Evolutionary conservation across 2,329 filamentous ascomycete species (phyloP), one percentile per base, ranked within the genome.

Genomic region (Pseudogymnoascus destructans): DNA sequence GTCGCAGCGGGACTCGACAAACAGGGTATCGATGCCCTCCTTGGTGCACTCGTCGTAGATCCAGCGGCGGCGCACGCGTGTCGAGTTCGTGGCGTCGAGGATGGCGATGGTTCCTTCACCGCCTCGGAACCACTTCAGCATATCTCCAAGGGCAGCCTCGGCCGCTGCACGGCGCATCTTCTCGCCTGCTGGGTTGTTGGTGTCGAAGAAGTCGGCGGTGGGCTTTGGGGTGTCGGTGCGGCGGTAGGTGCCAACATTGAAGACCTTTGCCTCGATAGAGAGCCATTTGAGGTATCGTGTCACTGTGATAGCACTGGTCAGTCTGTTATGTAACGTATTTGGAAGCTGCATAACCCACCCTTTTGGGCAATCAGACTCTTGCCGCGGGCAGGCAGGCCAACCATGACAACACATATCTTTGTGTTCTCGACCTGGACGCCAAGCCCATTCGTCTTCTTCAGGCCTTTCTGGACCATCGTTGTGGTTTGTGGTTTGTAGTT

Each of bases 351-450:
- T n/a, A 59, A 70, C 76, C 68, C 77, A 93, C 91, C 90, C 81
- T 96, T 96, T 69, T 95, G 90, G 65, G 93, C 92, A 70, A 98
- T 97, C 72, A 95, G 83, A 75, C 89, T 95, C 80, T 98, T 98
- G 69, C 93, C 93, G 66, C 93, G 80, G 61, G 93, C 93, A 58
- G 93, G 93, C 70, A 98, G 79, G 64, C 93, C 93, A 61, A 98
- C 93, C 93, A 98, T 97, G 67, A 98, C 90, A 63, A 98, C 91
- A 73, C 92, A 97, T 75, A 98, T 95, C 72, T 88, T 89, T 61
- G 89, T 92, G 73, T 96, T 90, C 77, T 97, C 92, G 67, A 87
- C 88, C 88, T 95, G 86, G 64, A 91, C 80, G 68, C 85, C 86
- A 66, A 81, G 75, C 64, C 86, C 84, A 71, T 84, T 84, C 76